A percentile compares a stretch with the other conserved stretches of the same genome.
These are phyloP conservation scores for Ensete ventricosum DNA, from an alignment of 176 grass and related monocot species.

Conservation along the genomic window DNA sequence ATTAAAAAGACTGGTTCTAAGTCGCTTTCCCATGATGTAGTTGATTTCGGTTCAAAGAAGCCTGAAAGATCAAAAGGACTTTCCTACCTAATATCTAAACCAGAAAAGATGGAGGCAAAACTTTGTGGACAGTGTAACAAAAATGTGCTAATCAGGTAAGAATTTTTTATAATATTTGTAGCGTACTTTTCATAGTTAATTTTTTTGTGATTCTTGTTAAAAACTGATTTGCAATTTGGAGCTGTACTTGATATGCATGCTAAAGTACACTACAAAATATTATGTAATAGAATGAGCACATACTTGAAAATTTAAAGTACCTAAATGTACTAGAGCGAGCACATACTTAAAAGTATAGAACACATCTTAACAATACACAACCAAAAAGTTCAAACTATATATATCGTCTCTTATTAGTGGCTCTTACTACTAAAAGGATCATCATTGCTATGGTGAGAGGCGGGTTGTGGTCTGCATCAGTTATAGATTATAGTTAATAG, in stretches of 20 bases:
- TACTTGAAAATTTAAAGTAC: too few relatives aligned
- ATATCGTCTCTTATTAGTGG: too few relatives aligned
- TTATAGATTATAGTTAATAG: too few relatives aligned
- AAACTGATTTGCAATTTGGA: not conserved
- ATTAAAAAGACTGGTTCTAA: slow-evolving; percentile 68
- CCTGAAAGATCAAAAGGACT: slow-evolving; percentile 35
- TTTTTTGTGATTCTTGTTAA: not conserved
- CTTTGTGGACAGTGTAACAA: slow-evolving; percentile 71
- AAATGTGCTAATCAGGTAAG: slow-evolving; percentile 60
- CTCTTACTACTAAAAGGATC: too few relatives aligned
- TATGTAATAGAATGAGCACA: too few relatives aligned
- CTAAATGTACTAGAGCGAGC: too few relatives aligned
- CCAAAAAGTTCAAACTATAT: too few relatives aligned
- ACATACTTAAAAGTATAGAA: too few relatives aligned
- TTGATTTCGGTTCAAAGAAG: slow-evolving; percentile 22
- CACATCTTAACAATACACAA: too few relatives aligned
- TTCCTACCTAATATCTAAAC: slow-evolving; percentile 59
- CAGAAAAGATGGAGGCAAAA: slow-evolving; percentile 39
- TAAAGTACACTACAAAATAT: too few relatives aligned
- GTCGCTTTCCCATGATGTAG: slow-evolving; percentile 30
- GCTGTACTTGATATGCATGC: not conserved
- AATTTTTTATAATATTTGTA: not conserved
- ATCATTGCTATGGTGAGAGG: too few relatives aligned
- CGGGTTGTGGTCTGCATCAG: too few relatives aligned
- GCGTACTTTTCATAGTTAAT: slow-evolving; percentile 4